These are phyloP conservation scores for Prunus mume DNA, from an alignment of 306 rosid species.

Conservation along the genomic window DNA sequence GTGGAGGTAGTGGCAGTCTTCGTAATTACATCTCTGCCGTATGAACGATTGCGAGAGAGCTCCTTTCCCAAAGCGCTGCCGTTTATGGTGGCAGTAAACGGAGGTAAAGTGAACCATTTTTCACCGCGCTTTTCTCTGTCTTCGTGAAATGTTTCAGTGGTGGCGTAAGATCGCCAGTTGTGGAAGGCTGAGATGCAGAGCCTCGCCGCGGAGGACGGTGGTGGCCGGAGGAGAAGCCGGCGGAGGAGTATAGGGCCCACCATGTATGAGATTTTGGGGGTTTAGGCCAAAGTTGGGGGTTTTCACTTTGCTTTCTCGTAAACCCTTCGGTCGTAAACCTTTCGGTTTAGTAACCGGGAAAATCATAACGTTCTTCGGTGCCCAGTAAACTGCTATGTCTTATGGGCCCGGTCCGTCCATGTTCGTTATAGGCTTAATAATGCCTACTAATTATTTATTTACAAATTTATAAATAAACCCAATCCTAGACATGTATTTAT, in stretches of 20 bases:
- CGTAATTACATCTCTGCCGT: background rate
- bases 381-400: background rate
- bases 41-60: constrained; percentile 10
- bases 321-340: no score
- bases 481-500: no score
- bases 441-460: no score
- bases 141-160: constrained; percentile 7
- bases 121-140: constrained; percentile 6
- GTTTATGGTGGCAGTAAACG: constrained; percentile 38
- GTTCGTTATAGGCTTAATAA: no score
- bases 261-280: constrained; percentile 17
- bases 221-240: constrained; percentile 21
- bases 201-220: background rate
- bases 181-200: constrained; percentile 7
- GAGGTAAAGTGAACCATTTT: constrained; percentile 70
- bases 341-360: background rate
- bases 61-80: constrained; percentile 33
- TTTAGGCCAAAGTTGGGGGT: background rate
- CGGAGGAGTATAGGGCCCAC: constrained; percentile 22
- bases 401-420: background rate
- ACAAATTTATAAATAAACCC: no score
- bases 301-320: background rate
- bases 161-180: constrained; percentile 5
- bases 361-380: background rate
- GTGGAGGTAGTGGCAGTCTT: background rate